Evolutionary conservation across 345 rosid species (phyloP), one percentile per base, ranked within the genome.

Genomic region (Hibiscus trionum): DNA sequence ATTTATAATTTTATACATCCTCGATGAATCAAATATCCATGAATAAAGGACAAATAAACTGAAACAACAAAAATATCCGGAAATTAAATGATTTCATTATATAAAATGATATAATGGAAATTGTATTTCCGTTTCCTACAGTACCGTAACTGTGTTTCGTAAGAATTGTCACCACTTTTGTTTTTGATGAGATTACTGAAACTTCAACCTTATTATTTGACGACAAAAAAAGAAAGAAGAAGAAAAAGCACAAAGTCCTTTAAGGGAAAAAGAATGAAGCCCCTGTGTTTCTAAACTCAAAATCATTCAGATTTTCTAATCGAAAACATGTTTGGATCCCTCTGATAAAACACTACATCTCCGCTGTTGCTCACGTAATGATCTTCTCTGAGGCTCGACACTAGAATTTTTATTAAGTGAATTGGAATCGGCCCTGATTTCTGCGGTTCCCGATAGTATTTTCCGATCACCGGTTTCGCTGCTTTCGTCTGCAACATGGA

Each of bases 361-460:
- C 93, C 97, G 55, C 75, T 69, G 80, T 92, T 89, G 33, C 88
- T 92, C 27, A 92, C 96, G 52, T 82, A 92, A 81, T 90, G 96
- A 72, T 92, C 96, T 77, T 86, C 79, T 59, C 70, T 76, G 37
- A 90, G 35, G 88, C 96, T 90, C 49, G 78, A 82, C 1, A 83
- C 79, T 14, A 90, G 82, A 79, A 73, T 84, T 29, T 83, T 79
- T 49, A 90, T 62, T 70, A 93, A 78, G 73, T 90, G 91, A 21
- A 80, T 61, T 11, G 98, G 98, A 73, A 93, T 63, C n/a, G 84
- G 84, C 57, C 93, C 93, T 2, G 94, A 93, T 71, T 78, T 90
- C 71, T 82, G 71, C 2, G 98, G 98, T 71, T 90, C 91, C 11
- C 96, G 81, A 64, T 93, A 93, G 79, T 93, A 93, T 71, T 86